Conservation (phyloP, 345 rosid species). For the Draba incana region DNA sequence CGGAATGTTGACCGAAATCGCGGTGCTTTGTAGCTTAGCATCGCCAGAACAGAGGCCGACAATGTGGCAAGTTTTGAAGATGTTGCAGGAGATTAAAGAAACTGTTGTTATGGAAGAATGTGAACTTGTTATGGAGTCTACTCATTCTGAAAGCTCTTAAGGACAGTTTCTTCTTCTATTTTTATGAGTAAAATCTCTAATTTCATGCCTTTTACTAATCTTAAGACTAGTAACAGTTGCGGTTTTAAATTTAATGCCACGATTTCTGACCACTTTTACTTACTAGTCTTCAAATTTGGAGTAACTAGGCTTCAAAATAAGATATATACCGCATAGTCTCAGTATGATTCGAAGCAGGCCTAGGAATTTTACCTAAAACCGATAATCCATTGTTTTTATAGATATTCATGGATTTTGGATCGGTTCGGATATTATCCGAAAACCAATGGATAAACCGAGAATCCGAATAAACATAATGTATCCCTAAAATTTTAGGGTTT, state of each 20-base stretch:
- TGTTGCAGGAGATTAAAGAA: constrained; percentile 90
- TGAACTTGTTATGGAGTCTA: constrained; percentile 45
- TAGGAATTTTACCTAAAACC: too few species aligned
- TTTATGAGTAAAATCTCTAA: neutral
- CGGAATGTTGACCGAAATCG: constrained; percentile 79
- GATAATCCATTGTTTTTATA: too few species aligned
- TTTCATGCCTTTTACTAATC: constrained; percentile 23
- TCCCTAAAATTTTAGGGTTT: too few species aligned
- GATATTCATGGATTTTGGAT: too few species aligned
- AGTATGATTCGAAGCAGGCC: too few species aligned
- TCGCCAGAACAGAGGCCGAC: constrained; percentile 93
- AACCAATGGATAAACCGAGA: too few species aligned
- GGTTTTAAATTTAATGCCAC: constrained; percentile 34
- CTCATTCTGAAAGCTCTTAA: constrained; percentile 34
- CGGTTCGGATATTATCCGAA: too few species aligned
- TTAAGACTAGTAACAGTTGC: constrained; percentile 28
- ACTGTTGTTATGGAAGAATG: constrained; percentile 61
- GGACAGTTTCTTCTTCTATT: neutral
- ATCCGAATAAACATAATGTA: too few species aligned
- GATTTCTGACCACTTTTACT: constrained; percentile 5
- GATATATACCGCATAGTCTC: too few species aligned
- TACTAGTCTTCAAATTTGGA: too few species aligned
- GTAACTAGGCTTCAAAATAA: too few species aligned
- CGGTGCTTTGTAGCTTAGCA: constrained; percentile 59
- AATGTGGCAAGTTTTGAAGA: constrained; percentile 96